phyloP scores from a whole-genome alignment of 495 filamentous ascomycete species.

The Penicillium atrosanguineum region DNA sequence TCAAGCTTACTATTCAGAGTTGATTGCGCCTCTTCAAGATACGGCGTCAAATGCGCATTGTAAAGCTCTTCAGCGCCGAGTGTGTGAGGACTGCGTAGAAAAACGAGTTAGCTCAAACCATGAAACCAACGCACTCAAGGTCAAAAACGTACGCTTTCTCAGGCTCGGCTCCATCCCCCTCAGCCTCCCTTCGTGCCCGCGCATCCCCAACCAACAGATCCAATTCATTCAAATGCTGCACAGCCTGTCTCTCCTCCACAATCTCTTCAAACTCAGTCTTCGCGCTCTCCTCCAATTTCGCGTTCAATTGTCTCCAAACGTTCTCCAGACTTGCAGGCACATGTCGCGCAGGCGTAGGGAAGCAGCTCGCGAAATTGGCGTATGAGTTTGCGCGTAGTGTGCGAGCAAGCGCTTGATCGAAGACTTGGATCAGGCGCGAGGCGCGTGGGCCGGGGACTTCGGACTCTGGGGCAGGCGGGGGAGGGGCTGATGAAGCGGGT shows the following conservation, averaged over 20 bases:
- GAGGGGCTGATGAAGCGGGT: slow-evolving; percentile 41
- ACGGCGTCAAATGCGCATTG: slow-evolving; percentile 67
- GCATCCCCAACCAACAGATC: slow-evolving; percentile 74
- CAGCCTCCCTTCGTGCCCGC: slow-evolving; percentile 51
- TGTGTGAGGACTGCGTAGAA: slow-evolving; percentile 62
- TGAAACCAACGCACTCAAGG: not conserved
- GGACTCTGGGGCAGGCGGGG: slow-evolving; percentile 54
- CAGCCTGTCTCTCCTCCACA: slow-evolving; percentile 64
- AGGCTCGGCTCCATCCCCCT: slow-evolving; percentile 9
- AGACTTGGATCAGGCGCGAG: slow-evolving; percentile 65
- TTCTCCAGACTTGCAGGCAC: slow-evolving; percentile 64
- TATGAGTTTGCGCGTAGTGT: slow-evolving; percentile 73
- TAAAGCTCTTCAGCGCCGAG: slow-evolving; percentile 67
- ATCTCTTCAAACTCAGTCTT: slow-evolving; percentile 75
- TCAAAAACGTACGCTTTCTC: slow-evolving; percentile 37
- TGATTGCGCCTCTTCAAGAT: slow-evolving; percentile 58
- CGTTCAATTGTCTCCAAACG: slow-evolving; percentile 70
- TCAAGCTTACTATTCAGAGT: slow-evolving; percentile 61
- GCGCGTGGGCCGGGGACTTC: slow-evolving; percentile 74
- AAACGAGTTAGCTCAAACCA: slow-evolving; percentile 2
- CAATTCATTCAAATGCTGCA: slow-evolving; percentile 75
- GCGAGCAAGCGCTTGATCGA: slow-evolving; percentile 62
- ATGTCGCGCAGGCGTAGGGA: slow-evolving; percentile 73
- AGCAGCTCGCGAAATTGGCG: slow-evolving; percentile 80
- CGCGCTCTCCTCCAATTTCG: slow-evolving; percentile 59